Percentiles rank a stretch among this genome's conserved stretches.
These are phyloP conservation scores for Coprinellus micaceus DNA, from an alignment of 768 basidiomycete genomes.

Conservation along the genomic window DNA sequence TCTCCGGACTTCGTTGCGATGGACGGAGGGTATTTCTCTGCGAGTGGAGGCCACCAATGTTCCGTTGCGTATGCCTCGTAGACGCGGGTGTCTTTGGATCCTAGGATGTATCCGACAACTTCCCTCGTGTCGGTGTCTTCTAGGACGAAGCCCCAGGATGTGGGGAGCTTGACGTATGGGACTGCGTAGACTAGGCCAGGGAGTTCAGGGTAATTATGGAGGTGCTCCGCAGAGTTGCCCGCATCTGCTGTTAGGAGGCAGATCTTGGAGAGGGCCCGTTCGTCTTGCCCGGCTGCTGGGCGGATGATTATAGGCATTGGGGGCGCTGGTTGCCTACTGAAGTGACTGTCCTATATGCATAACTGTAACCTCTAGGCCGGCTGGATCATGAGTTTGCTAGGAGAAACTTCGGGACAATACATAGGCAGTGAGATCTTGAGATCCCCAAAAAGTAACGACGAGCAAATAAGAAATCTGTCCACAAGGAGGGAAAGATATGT, in stretches of 20 bases:
- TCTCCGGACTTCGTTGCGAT: slow-evolving; percentile 40
- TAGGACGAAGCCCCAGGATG: slow-evolving; percentile 72
- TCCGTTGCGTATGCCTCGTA: slow-evolving; percentile 54
- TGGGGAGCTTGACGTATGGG: slow-evolving; percentile 68
- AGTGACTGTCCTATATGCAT: too few species aligned
- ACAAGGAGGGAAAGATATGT: background rate
- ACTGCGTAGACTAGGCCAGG: slow-evolving; percentile 72
- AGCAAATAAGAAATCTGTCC: too few species aligned
- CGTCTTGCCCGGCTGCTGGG: slow-evolving; percentile 50
- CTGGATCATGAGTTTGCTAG: background rate
- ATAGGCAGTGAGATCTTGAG: too few species aligned
- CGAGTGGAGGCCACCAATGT: slow-evolving; percentile 66
- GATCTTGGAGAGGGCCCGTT: slow-evolving; percentile 57
- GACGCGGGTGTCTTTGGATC: slow-evolving; percentile 60
- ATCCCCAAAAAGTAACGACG: too few species aligned
- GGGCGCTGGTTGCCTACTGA: background rate
- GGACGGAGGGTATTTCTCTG: slow-evolving; percentile 47
- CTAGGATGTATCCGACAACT: slow-evolving; percentile 71
- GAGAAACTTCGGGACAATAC: slow-evolving; percentile 5
- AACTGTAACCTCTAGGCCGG: background rate
- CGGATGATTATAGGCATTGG: slow-evolving; percentile 51
- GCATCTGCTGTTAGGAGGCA: slow-evolving; percentile 75
- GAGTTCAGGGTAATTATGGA: slow-evolving; percentile 61
- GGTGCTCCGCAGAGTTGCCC: slow-evolving; percentile 58
- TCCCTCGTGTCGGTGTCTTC: slow-evolving; percentile 44